Evolutionary conservation across 495 filamentous ascomycete genomes (phyloP).

Genomic region (Melanomma pulvis-pyrius): DNA sequence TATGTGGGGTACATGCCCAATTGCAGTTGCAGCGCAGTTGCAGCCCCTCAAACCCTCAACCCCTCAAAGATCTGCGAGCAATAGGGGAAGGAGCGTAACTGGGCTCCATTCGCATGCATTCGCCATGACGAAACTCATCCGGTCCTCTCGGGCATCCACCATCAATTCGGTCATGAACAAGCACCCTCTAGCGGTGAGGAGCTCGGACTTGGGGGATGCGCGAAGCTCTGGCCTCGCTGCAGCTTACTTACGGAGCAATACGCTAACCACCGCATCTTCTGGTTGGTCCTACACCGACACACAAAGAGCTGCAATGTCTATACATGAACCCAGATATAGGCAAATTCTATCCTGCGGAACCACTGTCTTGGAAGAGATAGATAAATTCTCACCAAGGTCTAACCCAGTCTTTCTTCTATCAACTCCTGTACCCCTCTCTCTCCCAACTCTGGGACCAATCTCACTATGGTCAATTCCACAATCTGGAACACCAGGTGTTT

Average conservation of each 20-base stretch:
- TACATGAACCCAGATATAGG: constrained; percentile 9
- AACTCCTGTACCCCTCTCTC: constrained; percentile 72
- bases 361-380: constrained; percentile 11
- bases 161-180: not conserved
- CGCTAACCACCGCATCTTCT: not conserved
- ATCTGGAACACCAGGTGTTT: constrained; percentile 81
- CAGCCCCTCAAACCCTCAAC: constrained; percentile 7
- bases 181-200: constrained; percentile 12
- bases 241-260: not conserved
- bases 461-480: constrained; percentile 75
- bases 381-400: not conserved
- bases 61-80: constrained; percentile 23
- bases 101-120: not conserved
- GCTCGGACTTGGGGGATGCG: constrained; percentile 14
- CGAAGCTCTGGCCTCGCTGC: constrained; percentile 14
- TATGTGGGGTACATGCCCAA: constrained; percentile 12
- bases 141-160: not conserved
- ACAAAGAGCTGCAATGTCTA: constrained; percentile 1
- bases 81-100: constrained; percentile 15
- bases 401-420: constrained; percentile 68
- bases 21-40: constrained; percentile 9
- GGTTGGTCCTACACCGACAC: not conserved
- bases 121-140: not conserved
- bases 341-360: not conserved
- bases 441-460: constrained; percentile 80